phyloP scores from a whole-genome alignment of 2,329 filamentous ascomycete genomes.

The Botryotinia convoluta region DNA sequence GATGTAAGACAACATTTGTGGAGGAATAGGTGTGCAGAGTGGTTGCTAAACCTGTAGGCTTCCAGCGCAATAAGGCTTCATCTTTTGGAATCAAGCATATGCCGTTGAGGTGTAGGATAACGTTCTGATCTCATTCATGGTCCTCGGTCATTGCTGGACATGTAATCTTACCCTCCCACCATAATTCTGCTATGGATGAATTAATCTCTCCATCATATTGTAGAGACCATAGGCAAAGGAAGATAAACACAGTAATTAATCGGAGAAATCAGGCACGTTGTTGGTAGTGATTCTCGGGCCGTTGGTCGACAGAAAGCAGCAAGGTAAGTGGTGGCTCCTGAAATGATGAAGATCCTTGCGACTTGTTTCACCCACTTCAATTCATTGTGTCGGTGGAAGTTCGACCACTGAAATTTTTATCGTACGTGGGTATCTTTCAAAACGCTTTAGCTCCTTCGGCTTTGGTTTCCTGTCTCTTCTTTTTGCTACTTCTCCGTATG shows the following conservation, averaged over 20 bases:
- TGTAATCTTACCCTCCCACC: accelerated
- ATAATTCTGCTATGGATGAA: not conserved
- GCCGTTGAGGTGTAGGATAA: not conserved
- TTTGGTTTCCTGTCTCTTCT: not conserved
- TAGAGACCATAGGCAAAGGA: not conserved
- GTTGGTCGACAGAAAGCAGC: too few relatives aligned
- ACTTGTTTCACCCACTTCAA: not conserved
- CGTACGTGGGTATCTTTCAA: not conserved
- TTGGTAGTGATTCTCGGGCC: not conserved
- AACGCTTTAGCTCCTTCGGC: not conserved
- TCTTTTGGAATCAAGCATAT: not conserved
- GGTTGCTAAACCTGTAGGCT: not conserved
- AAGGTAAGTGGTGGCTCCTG: too few relatives aligned
- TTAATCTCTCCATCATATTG: not conserved
- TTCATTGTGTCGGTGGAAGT: not conserved
- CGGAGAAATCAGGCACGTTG: not conserved
- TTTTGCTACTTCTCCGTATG: not conserved
- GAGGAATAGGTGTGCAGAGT: accelerated
- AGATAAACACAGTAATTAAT: not conserved
- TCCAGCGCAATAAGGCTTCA: not conserved
- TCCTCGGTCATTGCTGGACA: not conserved
- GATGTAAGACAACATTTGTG: not conserved
- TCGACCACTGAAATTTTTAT: not conserved
- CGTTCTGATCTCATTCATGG: not conserved
- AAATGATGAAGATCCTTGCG: too few relatives aligned